These are phyloP conservation scores for Neopestalotiopsis rosae DNA, from an alignment of 2,329 filamentous ascomycete species.

Conservation along the genomic window DNA sequence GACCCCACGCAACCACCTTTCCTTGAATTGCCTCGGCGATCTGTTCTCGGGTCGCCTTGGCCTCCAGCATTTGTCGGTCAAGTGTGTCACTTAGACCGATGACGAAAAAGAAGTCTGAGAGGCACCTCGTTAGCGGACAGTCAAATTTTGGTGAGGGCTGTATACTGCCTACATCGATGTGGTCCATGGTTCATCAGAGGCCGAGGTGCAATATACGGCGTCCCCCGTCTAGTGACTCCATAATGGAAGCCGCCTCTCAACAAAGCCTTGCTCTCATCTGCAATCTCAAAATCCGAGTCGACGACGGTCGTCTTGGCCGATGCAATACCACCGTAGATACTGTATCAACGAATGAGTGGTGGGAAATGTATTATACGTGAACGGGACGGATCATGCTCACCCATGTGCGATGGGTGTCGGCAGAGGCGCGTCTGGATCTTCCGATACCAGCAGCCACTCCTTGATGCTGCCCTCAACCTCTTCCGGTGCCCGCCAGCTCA, in stretches of 20 bases:
- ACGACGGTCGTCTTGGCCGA: conserved; percentile 38
- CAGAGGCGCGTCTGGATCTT: conserved; percentile 53
- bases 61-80: conserved; percentile 40
- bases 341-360: conserved; percentile 18
- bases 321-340: conserved; percentile 47
- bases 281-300: conserved; percentile 43
- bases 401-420: conserved; percentile 52
- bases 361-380: neutral
- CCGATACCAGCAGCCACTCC: conserved; percentile 52
- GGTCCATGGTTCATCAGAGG: conserved; percentile 55
- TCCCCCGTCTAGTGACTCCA: conserved; percentile 45
- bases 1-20: conserved; percentile 55
- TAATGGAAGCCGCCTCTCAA: conserved; percentile 53
- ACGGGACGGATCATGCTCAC: conserved; percentile 30
- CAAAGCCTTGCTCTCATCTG: conserved; percentile 31
- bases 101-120: conserved; percentile 52
- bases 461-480: conserved; percentile 35
- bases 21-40: conserved; percentile 48
- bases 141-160: neutral
- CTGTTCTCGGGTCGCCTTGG: conserved; percentile 47
- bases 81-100: conserved; percentile 52
- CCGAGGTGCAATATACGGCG: conserved; percentile 49
- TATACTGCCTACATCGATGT: conserved; percentile 48
- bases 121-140: neutral
- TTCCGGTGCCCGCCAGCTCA: conserved; percentile 44